Percentiles rank a stretch among this genome's conserved stretches.
Conservation (phyloP, 2,329 filamentous ascomycete genomes). For the Paracorniculantispora psalliotae region DNA sequence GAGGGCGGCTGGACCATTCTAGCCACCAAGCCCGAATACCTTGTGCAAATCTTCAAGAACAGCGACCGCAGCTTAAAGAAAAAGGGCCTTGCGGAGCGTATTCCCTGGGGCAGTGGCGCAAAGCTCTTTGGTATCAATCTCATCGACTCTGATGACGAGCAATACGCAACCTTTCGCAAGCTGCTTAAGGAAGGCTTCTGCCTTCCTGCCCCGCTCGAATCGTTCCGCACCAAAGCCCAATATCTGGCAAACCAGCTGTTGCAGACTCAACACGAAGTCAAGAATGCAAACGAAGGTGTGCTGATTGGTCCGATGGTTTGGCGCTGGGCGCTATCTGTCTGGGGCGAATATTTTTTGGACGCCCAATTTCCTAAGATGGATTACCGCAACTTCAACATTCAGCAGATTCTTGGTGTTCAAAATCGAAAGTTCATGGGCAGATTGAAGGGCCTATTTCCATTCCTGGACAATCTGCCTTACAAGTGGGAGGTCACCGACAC, state of each 20-base stretch:
- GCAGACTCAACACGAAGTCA: neutral
- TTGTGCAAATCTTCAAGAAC: conserved; percentile 2
- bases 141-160: conserved; percentile 7
- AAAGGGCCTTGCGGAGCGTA: neutral
- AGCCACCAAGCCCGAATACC: neutral
- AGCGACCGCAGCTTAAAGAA: neutral
- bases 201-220: neutral
- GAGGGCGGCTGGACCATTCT: conserved; percentile 4
- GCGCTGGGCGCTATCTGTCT: conserved; percentile 3
- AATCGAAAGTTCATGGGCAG: neutral
- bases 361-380: neutral
- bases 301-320: neutral
- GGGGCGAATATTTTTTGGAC: conserved; percentile 9
- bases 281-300: neutral
- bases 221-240: neutral
- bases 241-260: neutral
- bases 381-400: neutral
- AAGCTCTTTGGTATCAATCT: conserved; percentile 6
- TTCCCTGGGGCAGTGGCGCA: neutral
- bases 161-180: neutral
- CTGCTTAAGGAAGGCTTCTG: neutral
- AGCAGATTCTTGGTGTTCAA: neutral
- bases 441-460: neutral
- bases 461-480: neutral
- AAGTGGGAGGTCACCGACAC: neutral